Percentiles rank a stretch among this genome's conserved stretches.
Evolutionary conservation across 306 rosid genomes (phyloP).

Genomic region (Notholithocarpus densiflorus): DNA sequence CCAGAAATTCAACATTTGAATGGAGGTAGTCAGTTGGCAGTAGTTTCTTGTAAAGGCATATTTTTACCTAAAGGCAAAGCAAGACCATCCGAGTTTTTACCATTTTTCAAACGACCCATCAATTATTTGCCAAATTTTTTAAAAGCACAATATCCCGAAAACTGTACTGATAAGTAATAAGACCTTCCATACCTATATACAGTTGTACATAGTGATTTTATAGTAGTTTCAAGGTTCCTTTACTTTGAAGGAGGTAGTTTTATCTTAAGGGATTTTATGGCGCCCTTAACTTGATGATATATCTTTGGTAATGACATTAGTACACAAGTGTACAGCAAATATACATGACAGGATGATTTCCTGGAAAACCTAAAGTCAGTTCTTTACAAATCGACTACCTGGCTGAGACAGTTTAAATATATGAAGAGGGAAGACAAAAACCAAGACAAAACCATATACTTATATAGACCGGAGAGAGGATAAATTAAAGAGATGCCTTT

Average conservation of each 20-base stretch:
- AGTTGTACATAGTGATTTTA: neutral
- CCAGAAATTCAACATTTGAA: too few species aligned
- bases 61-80: too few species aligned
- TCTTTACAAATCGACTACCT: conserved; percentile 45
- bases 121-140: too few species aligned
- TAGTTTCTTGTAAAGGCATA: too few species aligned
- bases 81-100: too few species aligned
- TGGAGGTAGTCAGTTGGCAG: too few species aligned
- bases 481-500: conserved; percentile 13
- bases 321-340: conserved; percentile 43
- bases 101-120: too few species aligned
- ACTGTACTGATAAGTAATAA: too few species aligned
- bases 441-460: conserved; percentile 28
- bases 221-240: too few species aligned
- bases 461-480: conserved; percentile 27
- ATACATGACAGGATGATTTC: conserved; percentile 43
- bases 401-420: conserved; percentile 28
- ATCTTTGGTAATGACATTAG: conserved; percentile 20
- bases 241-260: too few species aligned
- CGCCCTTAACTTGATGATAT: conserved; percentile 23
- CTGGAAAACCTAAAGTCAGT: conserved; percentile 38
- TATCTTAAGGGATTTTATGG: conserved; percentile 6
- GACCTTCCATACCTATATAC: too few species aligned
- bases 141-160: too few species aligned
- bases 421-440: conserved; percentile 7